Evolutionary conservation across 768 basidiomycete species (phyloP), one percentile per base, ranked within the genome.

Genomic region (Suillus tomentosus): DNA sequence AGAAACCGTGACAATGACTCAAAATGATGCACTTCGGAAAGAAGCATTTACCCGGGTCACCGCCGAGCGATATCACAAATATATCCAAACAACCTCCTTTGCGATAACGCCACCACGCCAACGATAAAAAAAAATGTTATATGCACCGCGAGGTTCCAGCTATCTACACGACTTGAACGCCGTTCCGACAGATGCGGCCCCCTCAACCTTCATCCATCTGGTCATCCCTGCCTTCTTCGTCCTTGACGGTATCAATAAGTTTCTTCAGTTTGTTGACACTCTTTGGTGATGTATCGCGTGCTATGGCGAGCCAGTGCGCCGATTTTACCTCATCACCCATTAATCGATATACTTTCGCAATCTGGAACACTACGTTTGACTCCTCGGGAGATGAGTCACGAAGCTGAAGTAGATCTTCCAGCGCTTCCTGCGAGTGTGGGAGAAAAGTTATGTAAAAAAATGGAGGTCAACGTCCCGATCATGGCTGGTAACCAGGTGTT

Each of bases 311-410:
- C 77, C 89, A 83, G 65, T 91, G 88, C 63, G 92, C 91, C 57
- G 94, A 89, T 76, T 92, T 89, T 22, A 85, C 82, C 68, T 87
- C 85, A 76, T 94, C 83, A 42, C 94, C 94, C 62, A 91, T 78
- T 68, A 92, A 81, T 55, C 93, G 87, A 73, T 97, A 98, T 64
- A 91, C 89, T 79, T 91, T 92, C 34, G 95, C 97, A 19, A 99
- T 86, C 77, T 98, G 90, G 85, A 97, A 97, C 64, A 96, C 87
- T 63, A 99, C 92, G 79, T 98, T 98, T 61, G 95, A 91, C 80
- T 99, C 97, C 72, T 95, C 94, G 8, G 96, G 96, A 42, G 95
- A 92, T 66, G 87, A 80, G 74, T 87, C 87, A 68, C 89, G 85
- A 60, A 99, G 85, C 65, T 82, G 80, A 77, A 94, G 88, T 73